Evolutionary conservation across 164 flowering plant genomes (phyloP), one percentile per base, ranked within the genome.

Genomic region (Berberis thunbergii): DNA sequence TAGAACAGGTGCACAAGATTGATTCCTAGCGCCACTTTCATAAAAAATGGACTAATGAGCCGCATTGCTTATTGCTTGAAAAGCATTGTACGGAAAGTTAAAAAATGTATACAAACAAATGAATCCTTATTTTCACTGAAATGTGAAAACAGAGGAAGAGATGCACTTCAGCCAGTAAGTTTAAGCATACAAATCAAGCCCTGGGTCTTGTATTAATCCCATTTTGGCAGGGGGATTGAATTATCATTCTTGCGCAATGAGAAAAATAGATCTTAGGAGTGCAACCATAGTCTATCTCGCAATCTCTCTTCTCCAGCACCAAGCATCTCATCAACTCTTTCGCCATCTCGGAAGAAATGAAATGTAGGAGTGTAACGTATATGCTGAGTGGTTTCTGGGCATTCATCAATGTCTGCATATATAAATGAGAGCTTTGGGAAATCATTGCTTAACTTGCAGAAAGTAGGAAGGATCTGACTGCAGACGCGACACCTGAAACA

Each of bases 341-440:
- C 97, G 6, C 99, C 96, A 63, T 95, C 96, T 41, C 90, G 74
- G 67, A 80, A 94, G 75, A 94, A 94, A 54, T 88, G 94, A 65
- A 93, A 93, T 40, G 96, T 87, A 8, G 98, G 96, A 7, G 97
- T 91, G 78, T 89, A 94, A 0, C 96, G 87, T 49, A 94, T 81
- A 45, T 80, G 84, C 69, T 81, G 91, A 7, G 96, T 94, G 4
- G 93, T 86, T 61, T 86, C 97, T 3, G 96, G 97, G 73, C 99
- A 94, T 67, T 91, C 96, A 66, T 94, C 99, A 45, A 94, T 91
- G 63, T 94, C 96, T 45, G 99, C 93, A 74, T 94, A 94, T 41
- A 89, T 71, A 63, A 94, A 91, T 7, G 88, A 78, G 39, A 86
- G 77, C 73, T 79, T 84, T 1, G 87, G 88, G 63, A 94, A 89